Conservation (phyloP, 2,329 filamentous ascomycete genomes). For the Hymenoscyphus repandus region DNA sequence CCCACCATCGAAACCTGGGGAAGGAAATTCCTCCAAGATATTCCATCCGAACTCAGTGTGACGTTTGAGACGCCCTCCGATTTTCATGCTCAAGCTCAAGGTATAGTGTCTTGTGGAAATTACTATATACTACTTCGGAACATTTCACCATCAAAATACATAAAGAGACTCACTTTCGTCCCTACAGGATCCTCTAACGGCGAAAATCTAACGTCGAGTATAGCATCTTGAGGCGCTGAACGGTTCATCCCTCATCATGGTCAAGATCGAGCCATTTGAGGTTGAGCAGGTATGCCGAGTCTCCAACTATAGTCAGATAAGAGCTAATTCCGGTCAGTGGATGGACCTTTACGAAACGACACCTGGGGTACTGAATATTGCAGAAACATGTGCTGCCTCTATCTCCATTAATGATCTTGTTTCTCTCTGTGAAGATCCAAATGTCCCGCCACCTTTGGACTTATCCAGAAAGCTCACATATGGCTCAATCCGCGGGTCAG, state of each 20-base stretch:
- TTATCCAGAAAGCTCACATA: slow-evolving; percentile 62
- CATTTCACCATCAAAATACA: no score
- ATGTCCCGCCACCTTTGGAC: slow-evolving; percentile 38
- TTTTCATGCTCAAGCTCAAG: no score
- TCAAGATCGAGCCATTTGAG: slow-evolving; percentile 56
- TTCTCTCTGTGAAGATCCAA: slow-evolving; percentile 51
- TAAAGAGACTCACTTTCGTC: no score
- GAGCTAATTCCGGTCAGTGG: slow-evolving; percentile 40
- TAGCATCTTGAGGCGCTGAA: no score
- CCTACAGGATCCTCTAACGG: no score
- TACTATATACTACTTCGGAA: no score
- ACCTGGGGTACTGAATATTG: slow-evolving; percentile 60
- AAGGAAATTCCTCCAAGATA: no score
- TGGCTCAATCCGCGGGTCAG: slow-evolving; percentile 65
- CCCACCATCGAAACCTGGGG: no score
- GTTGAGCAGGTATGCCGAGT: slow-evolving; percentile 59
- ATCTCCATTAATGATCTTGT: slow-evolving; percentile 66
- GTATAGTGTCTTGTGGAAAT: no score
- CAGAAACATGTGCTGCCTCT: slow-evolving; percentile 73
- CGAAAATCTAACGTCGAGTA: no score
- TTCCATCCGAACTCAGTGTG: no score
- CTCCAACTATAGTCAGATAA: not conserved
- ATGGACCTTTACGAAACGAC: slow-evolving; percentile 57
- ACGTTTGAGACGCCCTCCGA: slow-evolving; percentile 7
- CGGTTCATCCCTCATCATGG: slow-evolving; percentile 44